Evolutionary conservation across 768 basidiomycete species (phyloP).

Genomic region (Rossbeevera mucosa): DNA sequence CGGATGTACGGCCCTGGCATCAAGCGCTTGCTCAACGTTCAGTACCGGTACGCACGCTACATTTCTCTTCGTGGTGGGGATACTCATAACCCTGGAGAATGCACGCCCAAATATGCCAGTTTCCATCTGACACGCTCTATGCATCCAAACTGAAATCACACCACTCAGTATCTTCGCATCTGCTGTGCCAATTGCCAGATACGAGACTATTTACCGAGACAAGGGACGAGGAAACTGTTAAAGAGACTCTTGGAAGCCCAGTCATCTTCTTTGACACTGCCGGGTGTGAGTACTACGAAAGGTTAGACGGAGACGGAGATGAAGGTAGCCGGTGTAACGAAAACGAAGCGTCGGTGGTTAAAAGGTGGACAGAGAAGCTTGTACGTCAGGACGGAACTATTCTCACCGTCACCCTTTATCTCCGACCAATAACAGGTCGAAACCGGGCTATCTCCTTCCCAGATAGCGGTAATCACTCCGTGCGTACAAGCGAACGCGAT

Average conservation of each 20-base stretch:
- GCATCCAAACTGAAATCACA: constrained; percentile 65
- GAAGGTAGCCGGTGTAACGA: constrained; percentile 92
- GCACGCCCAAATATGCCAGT: constrained; percentile 80
- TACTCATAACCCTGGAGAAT: constrained; percentile 47
- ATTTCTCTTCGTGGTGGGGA: not conserved
- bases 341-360: constrained; percentile 87
- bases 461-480: constrained; percentile 89
- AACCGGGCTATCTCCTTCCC: constrained; percentile 56
- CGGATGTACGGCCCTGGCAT: constrained; percentile 78
- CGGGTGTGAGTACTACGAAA: constrained; percentile 90
- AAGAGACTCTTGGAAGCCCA: constrained; percentile 69
- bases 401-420: not conserved
- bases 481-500: constrained; percentile 32
- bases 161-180: constrained; percentile 62
- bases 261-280: constrained; percentile 94
- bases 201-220: constrained; percentile 32
- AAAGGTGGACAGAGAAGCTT: constrained; percentile 75
- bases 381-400: constrained; percentile 36
- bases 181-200: constrained; percentile 67
- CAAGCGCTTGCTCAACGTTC: constrained; percentile 83
- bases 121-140: constrained; percentile 84
- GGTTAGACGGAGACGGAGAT: constrained; percentile 70
- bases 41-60: constrained; percentile 66
- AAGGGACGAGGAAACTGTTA: constrained; percentile 58
- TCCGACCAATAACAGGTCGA: constrained; percentile 39